A percentile compares a stretch with the other conserved stretches of the same genome.
phyloP scores from a whole-genome alignment of 805 yeast genomes.

The Saccharomycopsis javanensis region DNA sequence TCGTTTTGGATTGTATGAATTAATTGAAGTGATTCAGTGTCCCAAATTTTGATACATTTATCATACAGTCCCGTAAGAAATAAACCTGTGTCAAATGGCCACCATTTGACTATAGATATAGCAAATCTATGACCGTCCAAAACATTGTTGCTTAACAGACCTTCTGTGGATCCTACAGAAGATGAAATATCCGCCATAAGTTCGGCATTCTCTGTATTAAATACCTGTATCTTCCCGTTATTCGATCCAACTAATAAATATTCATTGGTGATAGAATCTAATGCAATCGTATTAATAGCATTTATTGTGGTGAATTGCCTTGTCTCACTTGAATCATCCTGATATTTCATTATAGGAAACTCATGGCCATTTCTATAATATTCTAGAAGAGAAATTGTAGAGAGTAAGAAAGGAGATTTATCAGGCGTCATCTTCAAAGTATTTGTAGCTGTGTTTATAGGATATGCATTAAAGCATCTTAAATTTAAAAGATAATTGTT shows the following conservation, averaged over 20 bases:
- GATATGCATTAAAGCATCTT: not conserved
- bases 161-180: conserved; percentile 11
- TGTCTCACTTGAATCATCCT: conserved; percentile 19
- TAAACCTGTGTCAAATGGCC: conserved; percentile 83
- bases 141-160: not conserved
- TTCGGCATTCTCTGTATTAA: conserved; percentile 42
- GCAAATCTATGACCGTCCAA: conserved; percentile 54
- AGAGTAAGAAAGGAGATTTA: not conserved
- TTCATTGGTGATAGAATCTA: conserved; percentile 39
- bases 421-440: not conserved
- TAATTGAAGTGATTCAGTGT: conserved; percentile 51
- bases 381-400: not conserved
- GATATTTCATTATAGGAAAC: not conserved
- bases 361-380: not conserved
- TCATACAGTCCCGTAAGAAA: conserved; percentile 79
- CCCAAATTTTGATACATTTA: conserved; percentile 71
- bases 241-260: conserved; percentile 63
- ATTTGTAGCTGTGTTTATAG: not conserved
- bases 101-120: conserved; percentile 70
- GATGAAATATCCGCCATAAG: conserved; percentile 13
- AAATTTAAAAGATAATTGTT: not conserved
- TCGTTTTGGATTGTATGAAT: conserved; percentile 50
- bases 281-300: conserved; percentile 48
- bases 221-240: conserved; percentile 56
- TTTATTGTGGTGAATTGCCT: conserved; percentile 32